A percentile compares a stretch with the other conserved stretches of the same genome.
phyloP scores from a whole-genome alignment of 2,329 filamentous ascomycete species.

The Aspergillus melleus region DNA sequence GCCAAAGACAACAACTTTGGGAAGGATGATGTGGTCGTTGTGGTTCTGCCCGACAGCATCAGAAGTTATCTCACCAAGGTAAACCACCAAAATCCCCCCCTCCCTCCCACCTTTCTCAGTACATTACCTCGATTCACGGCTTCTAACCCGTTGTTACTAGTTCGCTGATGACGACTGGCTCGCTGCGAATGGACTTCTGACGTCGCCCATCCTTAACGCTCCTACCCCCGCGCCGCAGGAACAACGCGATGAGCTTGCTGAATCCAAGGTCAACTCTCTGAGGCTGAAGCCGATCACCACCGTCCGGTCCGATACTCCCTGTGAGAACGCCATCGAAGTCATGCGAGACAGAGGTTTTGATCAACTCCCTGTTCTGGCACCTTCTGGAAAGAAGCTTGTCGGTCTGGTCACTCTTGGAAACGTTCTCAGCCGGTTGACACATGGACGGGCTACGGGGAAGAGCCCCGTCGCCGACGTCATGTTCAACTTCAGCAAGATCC shows the following conservation, averaged over 20 bases:
- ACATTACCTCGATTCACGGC: background rate
- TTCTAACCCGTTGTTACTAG: conserved; percentile 35
- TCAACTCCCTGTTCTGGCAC: conserved; percentile 84
- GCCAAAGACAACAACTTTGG: conserved; percentile 73
- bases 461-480: conserved; percentile 83
- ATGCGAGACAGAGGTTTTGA: conserved; percentile 99
- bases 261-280: conserved; percentile 77
- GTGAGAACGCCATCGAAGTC: conserved; percentile 88
- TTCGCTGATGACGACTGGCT: conserved; percentile 99
- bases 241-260: conserved; percentile 67
- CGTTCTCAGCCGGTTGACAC: conserved; percentile 84
- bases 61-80: conserved; percentile 92
- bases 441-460: conserved; percentile 72
- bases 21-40: conserved; percentile 84
- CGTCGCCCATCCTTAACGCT: conserved; percentile 55
- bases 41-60: conserved; percentile 92
- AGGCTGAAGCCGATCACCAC: conserved; percentile 93
- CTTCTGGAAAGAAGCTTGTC: conserved; percentile 71
- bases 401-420: conserved; percentile 95
- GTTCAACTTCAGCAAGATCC: conserved; percentile 89
- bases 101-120: too few relatives aligned
- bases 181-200: conserved; percentile 88
- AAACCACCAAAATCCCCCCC: conserved; percentile 12
- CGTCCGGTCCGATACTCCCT: conserved; percentile 67
- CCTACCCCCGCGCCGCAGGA: conserved; percentile 39